Percentiles rank a stretch among this genome's conserved stretches.
Evolutionary conservation across 176 grass and related monocot species (phyloP).

Genomic region (Oryza meridionalis): DNA sequence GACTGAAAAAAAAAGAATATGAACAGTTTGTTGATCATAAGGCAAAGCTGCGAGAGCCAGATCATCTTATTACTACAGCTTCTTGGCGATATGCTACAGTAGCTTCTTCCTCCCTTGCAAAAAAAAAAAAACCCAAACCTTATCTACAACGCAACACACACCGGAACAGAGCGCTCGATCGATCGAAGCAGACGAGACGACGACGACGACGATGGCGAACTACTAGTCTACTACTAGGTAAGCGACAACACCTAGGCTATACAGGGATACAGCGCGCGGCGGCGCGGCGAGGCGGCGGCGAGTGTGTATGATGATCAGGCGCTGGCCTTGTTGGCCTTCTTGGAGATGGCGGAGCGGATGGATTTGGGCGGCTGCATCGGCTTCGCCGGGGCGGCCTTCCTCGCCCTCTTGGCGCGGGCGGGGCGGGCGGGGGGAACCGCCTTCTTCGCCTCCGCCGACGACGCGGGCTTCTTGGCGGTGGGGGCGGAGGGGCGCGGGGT

Average conservation of each 20-base stretch:
- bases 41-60: background rate
- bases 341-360: conserved; percentile 42
- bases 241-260: background rate
- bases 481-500: background rate
- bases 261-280: background rate
- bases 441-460: conserved; percentile 46
- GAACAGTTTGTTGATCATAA: background rate
- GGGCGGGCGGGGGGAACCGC: background rate
- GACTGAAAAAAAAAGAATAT: too few relatives aligned
- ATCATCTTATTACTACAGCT: background rate
- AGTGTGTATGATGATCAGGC: conserved; percentile 24
- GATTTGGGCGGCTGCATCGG: conserved; percentile 63
- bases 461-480: conserved; percentile 34
- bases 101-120: background rate
- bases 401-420: conserved; percentile 56
- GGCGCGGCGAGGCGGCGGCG: background rate
- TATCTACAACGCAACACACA: background rate
- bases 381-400: conserved; percentile 50
- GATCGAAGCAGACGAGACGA: background rate
- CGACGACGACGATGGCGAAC: background rate
- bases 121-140: background rate
- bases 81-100: background rate
- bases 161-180: background rate
- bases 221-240: background rate
- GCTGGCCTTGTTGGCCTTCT: conserved; percentile 64